Base-by-base conservation (phyloP, 768 basidiomycete genomes). In the Auriculariales sp. region DNA sequence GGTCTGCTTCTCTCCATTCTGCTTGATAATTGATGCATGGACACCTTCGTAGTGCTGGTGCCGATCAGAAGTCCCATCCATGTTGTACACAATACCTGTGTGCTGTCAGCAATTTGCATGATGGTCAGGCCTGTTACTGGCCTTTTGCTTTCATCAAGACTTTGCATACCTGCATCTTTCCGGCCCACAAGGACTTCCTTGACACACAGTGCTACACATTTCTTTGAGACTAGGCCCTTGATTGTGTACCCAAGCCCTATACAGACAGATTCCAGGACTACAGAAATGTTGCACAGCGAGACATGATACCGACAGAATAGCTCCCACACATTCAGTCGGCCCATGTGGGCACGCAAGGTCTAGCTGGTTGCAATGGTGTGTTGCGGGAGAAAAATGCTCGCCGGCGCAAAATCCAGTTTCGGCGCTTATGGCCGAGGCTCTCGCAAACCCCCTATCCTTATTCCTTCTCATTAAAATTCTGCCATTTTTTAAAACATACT, bases 181-280 rank as follows among this genome's bases (percentile, higher is more conserved):
- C 15, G 19, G 22, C 22, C n/a, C 22, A 44, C 19, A 6, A 44
- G 5, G 17, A 11, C 22, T 15, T 44, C 39, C 39, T 36, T 36
- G 34, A 36, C 34, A 15, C 34, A 36, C n/a, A 36, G 34, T 10
- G 34, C 34, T 6, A 36, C 34, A 15, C n/a, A n/a, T 22, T 22
- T n/a, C n/a, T 22, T 15, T 6, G 34, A 10, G 39, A 44, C 22
- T 5, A 25, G 28, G 6, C 39, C 39, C 12, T 19, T 11, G 19
- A 44, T 19, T 4, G n/a, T 15, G 12, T 24, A 24, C 3, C 39
- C 39, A 24, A 44, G 28, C 5, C 22, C 39, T 25, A 24, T 25
- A 12, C 17, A 19, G 22, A 44, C 78, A 14, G 71, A 70, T 53
- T 77, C 75, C 19, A 82, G 67, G 9, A 80, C 63, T 9, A 59